Evolutionary conservation across 306 rosid genomes (phyloP).

Genomic region (Quercus glauca): DNA sequence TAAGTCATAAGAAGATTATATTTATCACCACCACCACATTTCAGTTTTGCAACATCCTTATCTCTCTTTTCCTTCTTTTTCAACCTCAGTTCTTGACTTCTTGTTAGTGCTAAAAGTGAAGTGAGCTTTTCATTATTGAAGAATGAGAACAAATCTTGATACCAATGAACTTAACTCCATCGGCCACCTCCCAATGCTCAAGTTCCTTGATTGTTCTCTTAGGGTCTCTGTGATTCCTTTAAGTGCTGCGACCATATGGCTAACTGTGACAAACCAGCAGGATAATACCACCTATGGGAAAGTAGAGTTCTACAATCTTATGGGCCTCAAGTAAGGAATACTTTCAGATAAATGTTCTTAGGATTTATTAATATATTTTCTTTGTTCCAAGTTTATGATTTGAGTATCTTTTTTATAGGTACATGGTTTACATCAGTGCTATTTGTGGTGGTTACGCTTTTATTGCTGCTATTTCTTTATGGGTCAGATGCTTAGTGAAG

Average conservation of each 20-base stretch:
- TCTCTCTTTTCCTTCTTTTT: neutral
- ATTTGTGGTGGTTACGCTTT: conserved; percentile 63
- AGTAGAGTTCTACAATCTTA: conserved; percentile 48
- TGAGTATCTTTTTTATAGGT: conserved; percentile 42
- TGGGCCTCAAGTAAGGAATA: conserved; percentile 66
- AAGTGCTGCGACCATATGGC: conserved; percentile 62
- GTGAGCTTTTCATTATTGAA: conserved; percentile 3
- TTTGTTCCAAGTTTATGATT: neutral
- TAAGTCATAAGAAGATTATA: neutral
- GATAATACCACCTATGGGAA: conserved; percentile 59
- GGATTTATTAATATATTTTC: neutral
- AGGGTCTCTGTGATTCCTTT: conserved; percentile 65
- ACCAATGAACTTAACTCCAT: conserved; percentile 11
- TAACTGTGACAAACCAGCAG: conserved; percentile 66
- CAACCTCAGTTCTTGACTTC: neutral
- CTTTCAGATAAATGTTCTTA: neutral
- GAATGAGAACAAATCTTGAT: conserved; percentile 33
- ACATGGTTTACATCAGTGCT: conserved; percentile 66
- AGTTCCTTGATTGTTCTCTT: conserved; percentile 52
- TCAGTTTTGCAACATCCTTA: neutral
- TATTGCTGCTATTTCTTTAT: conserved; percentile 49
- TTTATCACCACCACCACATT: neutral
- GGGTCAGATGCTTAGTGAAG: conserved; percentile 42
- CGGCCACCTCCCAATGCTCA: conserved; percentile 35
- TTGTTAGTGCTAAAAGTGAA: neutral